Percentiles rank a stretch among this genome's conserved stretches.
phyloP scores from a whole-genome alignment of 2,329 filamentous ascomycete species.

The Fusarium haematococcum region DNA sequence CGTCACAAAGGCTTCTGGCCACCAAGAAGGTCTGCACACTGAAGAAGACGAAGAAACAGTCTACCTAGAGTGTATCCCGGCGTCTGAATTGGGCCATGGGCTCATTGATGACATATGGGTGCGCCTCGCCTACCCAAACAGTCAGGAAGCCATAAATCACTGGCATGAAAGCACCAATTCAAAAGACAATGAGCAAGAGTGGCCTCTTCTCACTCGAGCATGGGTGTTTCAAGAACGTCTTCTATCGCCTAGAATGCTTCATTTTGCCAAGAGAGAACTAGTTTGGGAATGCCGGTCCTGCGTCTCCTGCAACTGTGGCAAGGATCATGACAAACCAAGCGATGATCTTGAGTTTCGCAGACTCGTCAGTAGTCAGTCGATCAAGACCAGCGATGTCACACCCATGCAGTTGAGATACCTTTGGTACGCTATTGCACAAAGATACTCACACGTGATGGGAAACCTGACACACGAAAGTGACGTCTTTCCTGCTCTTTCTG shows the following conservation, averaged over 20 bases:
- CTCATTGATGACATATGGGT: constrained; percentile 18
- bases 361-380: constrained; percentile 9
- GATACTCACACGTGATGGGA: constrained; percentile 16
- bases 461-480: constrained; percentile 24
- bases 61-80: constrained; percentile 1
- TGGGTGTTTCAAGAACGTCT: constrained; percentile 34
- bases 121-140: neutral
- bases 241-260: constrained; percentile 27
- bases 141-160: constrained; percentile 1
- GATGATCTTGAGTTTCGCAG: constrained; percentile 18
- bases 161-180: neutral
- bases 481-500: constrained; percentile 25
- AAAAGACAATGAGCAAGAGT: neutral
- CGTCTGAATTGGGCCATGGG: constrained; percentile 3
- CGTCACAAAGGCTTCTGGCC: constrained; percentile 15
- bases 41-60: neutral
- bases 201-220: constrained; percentile 22
- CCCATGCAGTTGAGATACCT: constrained; percentile 7
- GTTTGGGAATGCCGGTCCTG: constrained; percentile 25
- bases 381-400: constrained; percentile 21
- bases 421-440: constrained; percentile 22
- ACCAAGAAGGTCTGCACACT: constrained; percentile 11
- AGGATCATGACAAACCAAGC: neutral
- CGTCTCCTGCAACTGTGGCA: constrained; percentile 18
- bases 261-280: constrained; percentile 21